These are phyloP conservation scores for Euphrasia confusa DNA, from an alignment of 257 asterid genomes.

Conservation along the genomic window DNA sequence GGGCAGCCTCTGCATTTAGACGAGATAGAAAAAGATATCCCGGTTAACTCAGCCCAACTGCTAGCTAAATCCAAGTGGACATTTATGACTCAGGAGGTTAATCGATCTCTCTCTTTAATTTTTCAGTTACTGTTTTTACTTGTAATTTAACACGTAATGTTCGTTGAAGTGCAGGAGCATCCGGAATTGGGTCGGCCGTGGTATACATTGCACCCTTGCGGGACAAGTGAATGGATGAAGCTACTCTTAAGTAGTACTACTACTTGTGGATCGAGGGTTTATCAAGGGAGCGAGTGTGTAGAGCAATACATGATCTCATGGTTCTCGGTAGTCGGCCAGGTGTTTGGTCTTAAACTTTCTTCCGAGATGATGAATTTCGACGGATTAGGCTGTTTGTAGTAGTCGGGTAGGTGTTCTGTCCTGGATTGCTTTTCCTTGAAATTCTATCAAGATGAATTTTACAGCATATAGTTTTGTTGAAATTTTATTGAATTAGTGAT, in stretches of 20 bases:
- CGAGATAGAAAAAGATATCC: constrained; percentile 54
- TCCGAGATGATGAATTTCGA: constrained; percentile 35
- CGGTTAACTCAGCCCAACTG: constrained; percentile 42
- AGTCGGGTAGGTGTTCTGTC: neutral
- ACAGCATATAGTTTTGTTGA: neutral
- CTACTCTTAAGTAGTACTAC: constrained; percentile 35
- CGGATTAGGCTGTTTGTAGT: neutral
- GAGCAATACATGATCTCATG: constrained; percentile 59
- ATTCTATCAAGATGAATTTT: neutral
- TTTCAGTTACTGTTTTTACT: neutral
- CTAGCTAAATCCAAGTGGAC: constrained; percentile 65
- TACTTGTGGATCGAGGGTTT: constrained; percentile 28
- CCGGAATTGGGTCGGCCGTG: constrained; percentile 74
- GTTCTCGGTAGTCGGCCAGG: constrained; percentile 76
- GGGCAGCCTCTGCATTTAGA: constrained; percentile 70
- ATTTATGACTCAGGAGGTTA: constrained; percentile 78
- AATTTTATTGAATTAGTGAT: too few relatives aligned
- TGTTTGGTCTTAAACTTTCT: constrained; percentile 63
- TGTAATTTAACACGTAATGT: neutral
- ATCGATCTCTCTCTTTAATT: neutral
- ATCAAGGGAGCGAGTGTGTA: constrained; percentile 25
- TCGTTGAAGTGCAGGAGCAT: constrained; percentile 51
- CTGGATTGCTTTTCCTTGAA: neutral
- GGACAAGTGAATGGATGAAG: constrained; percentile 89
- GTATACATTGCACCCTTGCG: constrained; percentile 86